Evolutionary conservation across 805 yeast genomes (phyloP).

Genomic region (Wickerhamiella vanderwaltii): DNA sequence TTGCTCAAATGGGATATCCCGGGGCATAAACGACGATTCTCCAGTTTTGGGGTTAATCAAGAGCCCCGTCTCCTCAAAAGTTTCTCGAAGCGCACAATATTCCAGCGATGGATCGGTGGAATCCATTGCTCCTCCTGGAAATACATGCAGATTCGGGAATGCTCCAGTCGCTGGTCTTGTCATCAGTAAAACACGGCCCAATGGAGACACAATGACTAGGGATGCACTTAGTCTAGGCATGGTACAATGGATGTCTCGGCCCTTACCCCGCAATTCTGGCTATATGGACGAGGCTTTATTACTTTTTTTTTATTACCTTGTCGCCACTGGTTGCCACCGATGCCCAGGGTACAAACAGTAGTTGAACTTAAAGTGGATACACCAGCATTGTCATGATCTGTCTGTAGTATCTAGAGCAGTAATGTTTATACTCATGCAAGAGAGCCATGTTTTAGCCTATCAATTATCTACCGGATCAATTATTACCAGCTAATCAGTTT

Average conservation of each 20-base stretch:
- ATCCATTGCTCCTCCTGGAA: conserved; percentile 27
- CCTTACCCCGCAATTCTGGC: no score
- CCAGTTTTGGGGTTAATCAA: conserved; percentile 18
- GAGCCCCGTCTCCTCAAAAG: conserved; percentile 27
- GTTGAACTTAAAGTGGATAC: no score
- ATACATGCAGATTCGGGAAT: conserved; percentile 24
- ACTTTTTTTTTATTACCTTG: no score
- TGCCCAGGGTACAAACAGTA: no score
- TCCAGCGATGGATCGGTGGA: conserved; percentile 19
- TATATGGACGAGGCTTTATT: no score
- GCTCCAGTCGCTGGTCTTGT: conserved; percentile 23
- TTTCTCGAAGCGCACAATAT: conserved; percentile 26
- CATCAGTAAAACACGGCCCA: conserved; percentile 21
- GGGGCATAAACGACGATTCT: not conserved
- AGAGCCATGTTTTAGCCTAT: no score
- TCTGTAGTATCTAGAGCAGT: no score
- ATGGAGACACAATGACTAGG: conserved; percentile 11
- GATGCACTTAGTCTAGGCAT: conserved; percentile 10
- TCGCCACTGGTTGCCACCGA: no score
- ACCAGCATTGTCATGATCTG: no score
- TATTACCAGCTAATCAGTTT: no score
- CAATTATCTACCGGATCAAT: no score
- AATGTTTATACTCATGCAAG: no score
- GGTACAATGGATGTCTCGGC: not conserved
- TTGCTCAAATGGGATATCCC: not conserved